Base-by-base conservation (phyloP, 176 grass and related monocot species). In the Bonia amplexicaulis region DNA sequence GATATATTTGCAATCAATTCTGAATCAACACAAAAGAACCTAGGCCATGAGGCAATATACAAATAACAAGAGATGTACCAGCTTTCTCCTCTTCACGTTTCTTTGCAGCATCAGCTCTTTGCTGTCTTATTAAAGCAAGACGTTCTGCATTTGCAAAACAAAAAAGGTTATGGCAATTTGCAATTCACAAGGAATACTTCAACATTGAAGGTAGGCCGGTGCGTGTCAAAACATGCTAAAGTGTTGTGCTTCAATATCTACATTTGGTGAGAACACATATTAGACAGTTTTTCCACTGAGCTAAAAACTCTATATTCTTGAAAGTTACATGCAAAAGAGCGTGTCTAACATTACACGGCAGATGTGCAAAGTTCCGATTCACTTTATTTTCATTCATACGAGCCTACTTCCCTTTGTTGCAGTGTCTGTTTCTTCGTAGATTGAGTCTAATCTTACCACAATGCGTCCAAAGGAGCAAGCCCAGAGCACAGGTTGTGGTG, bases 61-160 rank as follows among this genome's bases (percentile, higher is more conserved):
- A 44, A 20, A 82, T 13, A 35, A 54, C 75, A 63, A 57, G 31
- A 74, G 39, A 77, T 35, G 9, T 92, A 98, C 96, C 96, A 84
- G 96, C 93, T 90, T 95, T 98, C 88, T 98, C 96, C 83, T 95
- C 93, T 75, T 93, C 93, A 2, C 93, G 87, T 84, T 98, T 98
- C 83, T 95, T 98, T 81, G 96, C 96, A 87, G 96, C 96, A 55
- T 93, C 96, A 22, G 93, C 93, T 65, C 96, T 95, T 82, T 98
- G 96, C 73, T 87, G 93, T 72, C 96, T 91, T 83, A 98, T 89
- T 82, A 98, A 92, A 84, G 96, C 96, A 69, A 98, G 88, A 74
- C 96, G 96, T 69, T 98, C 96, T 98, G 85, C 89, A 92, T 83
- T 82, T 82, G 40, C 46, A 91, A 80, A 63, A 83, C 72, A 35